phyloP scores from a whole-genome alignment of 345 rosid genomes.

The Corchorus olitorius region DNA sequence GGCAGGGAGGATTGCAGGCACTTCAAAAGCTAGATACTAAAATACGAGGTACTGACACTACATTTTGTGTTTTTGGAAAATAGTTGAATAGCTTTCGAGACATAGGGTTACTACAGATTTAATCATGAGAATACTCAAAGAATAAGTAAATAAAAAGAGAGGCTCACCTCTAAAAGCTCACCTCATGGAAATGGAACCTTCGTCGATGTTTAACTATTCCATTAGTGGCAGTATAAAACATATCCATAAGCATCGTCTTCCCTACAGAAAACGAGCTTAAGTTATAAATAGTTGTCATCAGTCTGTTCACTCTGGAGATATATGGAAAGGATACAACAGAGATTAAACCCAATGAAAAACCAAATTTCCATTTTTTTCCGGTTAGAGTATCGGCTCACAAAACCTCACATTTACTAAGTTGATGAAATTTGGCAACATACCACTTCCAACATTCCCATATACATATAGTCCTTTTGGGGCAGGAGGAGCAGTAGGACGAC shows the following conservation, averaged over 20 bases:
- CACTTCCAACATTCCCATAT: constrained; percentile 93
- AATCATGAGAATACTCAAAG: background rate
- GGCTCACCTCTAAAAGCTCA: constrained; percentile 29
- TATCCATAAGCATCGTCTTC: constrained; percentile 97
- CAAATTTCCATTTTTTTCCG: background rate
- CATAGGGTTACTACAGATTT: background rate
- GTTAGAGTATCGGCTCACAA: background rate
- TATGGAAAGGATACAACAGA: background rate
- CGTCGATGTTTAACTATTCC: constrained; percentile 67
- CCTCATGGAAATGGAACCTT: constrained; percentile 92
- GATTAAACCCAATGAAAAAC: background rate
- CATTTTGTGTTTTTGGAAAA: background rate
- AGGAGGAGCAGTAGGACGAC: constrained; percentile 69
- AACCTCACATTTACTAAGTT: background rate
- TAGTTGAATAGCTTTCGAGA: background rate
- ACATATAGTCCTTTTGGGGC: constrained; percentile 92
- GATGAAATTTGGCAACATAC: constrained; percentile 45
- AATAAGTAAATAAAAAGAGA: constrained; percentile 12
- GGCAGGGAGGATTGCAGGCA: background rate
- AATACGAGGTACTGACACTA: background rate
- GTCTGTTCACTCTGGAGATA: constrained; percentile 1
- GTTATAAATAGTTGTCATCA: background rate
- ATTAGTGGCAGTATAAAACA: constrained; percentile 79
- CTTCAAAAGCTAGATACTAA: background rate
- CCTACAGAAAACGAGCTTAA: constrained; percentile 44